Conservation (phyloP, 352 stramenopile genomes). For the Pilasporangium apinafurcum region DNA sequence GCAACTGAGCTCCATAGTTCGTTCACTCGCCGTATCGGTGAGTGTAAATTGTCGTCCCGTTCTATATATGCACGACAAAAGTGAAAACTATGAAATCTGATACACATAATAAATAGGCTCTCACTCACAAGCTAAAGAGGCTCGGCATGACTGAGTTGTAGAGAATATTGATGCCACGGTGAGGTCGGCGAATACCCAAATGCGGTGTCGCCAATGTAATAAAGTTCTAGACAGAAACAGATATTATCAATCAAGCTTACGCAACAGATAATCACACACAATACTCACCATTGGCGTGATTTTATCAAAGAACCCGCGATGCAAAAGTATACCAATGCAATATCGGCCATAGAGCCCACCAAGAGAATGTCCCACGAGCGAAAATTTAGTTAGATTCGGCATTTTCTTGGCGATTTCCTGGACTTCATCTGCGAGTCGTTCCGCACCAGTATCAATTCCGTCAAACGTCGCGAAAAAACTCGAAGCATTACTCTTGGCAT, state of each 20-base stretch:
- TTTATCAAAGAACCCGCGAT: constrained; percentile 63
- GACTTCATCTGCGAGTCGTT: constrained; percentile 70
- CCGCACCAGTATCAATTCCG: constrained; percentile 57
- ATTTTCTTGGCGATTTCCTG: constrained; percentile 39
- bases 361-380: constrained; percentile 72
- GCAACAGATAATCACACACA: neutral
- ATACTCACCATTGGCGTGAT: constrained; percentile 59
- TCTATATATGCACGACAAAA: constrained; percentile 3
- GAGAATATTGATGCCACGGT: constrained; percentile 55
- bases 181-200: constrained; percentile 59
- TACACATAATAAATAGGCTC: neutral
- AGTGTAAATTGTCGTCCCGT: constrained; percentile 63
- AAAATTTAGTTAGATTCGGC: constrained; percentile 59
- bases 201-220: constrained; percentile 75
- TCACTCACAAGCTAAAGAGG: constrained; percentile 47
- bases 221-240: constrained; percentile 48
- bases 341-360: constrained; percentile 78
- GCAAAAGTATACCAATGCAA: constrained; percentile 56
- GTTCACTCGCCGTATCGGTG: constrained; percentile 39
- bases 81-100: too few relatives aligned
- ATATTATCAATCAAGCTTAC: neutral
- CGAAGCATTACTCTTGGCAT: constrained; percentile 37
- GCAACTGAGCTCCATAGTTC: constrained; percentile 31
- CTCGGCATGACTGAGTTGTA: constrained; percentile 61
- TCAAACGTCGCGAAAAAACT: constrained; percentile 75